Base-by-base conservation (phyloP, 768 basidiomycete species). In the Termitomyces sp. region DNA sequence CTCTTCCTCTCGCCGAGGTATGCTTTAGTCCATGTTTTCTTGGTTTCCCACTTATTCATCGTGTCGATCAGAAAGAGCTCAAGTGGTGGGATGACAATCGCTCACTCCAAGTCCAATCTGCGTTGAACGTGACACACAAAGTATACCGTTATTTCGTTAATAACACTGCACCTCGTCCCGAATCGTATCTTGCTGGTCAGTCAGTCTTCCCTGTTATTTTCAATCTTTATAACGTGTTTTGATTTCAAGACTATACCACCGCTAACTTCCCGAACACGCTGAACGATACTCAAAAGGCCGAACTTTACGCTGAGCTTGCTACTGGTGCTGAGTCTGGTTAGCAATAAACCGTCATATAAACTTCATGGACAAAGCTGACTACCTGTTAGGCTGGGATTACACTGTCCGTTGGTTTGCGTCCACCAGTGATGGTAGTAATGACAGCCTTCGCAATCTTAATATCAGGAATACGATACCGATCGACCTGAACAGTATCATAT, bases 161-260 rank as follows among this genome's bases (percentile, higher is more conserved):
- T 63, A 96, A 94, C 68, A 86, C 74, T 16, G 94, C 92, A 2
- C 95, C 94, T 40, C 79, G 94, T 11, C 95, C 94, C 0, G 95
- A 98, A 74, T 92, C 87, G 0, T 90, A 89, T 65, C 68, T 85
- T 20, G 74, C 76, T 26, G 86, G 86, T 83, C 58, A 35, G 74
- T 30, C 13, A n/a, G 9, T 26, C n/a, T 52, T 69, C n/a, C 10
- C 45, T 16, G n/a, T 33, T 24, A 8, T 57, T 6, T 28, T 28
- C 22, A 3, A 13, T 33, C 10, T 16, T 41, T 3, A 18, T n/a
- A 30, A 67, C 81, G 20, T 2, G 5, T 20, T 11, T 73, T 8
- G 18, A 22, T 72, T 55, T 61, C 50, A 75, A 81, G 95, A 97
- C 72, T 96, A 92, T 63, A 63, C 72, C 16, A 92, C 90, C 0